Conservation (phyloP, 495 filamentous ascomycete species). For the Penicillium lagena region DNA sequence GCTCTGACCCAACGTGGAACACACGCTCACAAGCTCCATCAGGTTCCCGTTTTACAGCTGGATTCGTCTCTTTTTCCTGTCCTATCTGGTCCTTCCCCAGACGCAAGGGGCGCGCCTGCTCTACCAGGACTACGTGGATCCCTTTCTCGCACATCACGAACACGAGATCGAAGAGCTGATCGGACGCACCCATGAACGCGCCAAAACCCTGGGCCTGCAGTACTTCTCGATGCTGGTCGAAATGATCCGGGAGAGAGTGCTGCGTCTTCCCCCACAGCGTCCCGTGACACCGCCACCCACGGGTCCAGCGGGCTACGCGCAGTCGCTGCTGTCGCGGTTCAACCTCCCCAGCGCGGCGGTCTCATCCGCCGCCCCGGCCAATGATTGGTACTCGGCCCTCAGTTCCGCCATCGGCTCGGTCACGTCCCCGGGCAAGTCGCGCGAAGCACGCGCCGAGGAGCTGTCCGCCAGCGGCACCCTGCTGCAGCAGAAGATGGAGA, state of each 20-base stretch:
- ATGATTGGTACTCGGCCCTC: slow-evolving; percentile 62
- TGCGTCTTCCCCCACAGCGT: slow-evolving; percentile 59
- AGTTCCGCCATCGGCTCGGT: slow-evolving; percentile 57
- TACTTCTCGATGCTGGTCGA: slow-evolving; percentile 80
- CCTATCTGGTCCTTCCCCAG: slow-evolving; percentile 96
- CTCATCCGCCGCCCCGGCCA: slow-evolving; percentile 14
- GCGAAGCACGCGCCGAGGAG: slow-evolving; percentile 45
- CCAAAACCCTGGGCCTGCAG: slow-evolving; percentile 68
- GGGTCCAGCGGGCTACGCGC: slow-evolving; percentile 58
- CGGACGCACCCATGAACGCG: slow-evolving; percentile 69
- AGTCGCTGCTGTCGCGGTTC: slow-evolving; percentile 78
- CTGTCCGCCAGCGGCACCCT: slow-evolving; percentile 54
- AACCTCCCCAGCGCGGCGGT: slow-evolving; percentile 55
- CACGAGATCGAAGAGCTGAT: slow-evolving; percentile 86
- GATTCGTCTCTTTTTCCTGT: slow-evolving; percentile 78
- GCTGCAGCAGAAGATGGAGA: slow-evolving; percentile 58
- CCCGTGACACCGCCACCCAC: slow-evolving; percentile 43
- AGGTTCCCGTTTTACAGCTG: slow-evolving; percentile 94
- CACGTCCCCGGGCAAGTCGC: slow-evolving; percentile 32
- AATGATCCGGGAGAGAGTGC: slow-evolving; percentile 61
- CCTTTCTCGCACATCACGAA: slow-evolving; percentile 85
- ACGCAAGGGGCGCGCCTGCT: slow-evolving; percentile 82
- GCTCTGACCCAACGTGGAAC: neutral
- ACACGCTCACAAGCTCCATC: slow-evolving; percentile 1
- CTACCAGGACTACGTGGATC: slow-evolving; percentile 80